Evolutionary conservation across 1,139 yeast species (phyloP).

Genomic region (Yamadazyma atmosphaerica): DNA sequence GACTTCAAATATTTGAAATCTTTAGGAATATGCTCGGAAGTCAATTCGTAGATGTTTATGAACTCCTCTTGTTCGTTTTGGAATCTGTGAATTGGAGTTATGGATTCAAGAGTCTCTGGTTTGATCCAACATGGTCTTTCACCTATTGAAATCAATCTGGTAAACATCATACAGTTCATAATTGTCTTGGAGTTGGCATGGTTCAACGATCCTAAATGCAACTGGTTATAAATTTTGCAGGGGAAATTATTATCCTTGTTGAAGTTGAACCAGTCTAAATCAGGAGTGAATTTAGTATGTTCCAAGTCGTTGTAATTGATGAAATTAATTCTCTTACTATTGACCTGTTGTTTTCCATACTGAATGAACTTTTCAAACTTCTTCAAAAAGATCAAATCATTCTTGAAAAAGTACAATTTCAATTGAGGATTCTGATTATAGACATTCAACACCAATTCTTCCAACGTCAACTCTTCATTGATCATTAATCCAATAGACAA

Average conservation of each 20-base stretch:
- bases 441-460: slow-evolving; percentile 23
- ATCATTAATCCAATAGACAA: slow-evolving; percentile 27
- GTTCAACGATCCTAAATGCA: slow-evolving; percentile 36
- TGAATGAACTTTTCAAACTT: slow-evolving; percentile 32
- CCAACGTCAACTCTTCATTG: slow-evolving; percentile 19
- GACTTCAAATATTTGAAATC: slow-evolving; percentile 23
- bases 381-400: slow-evolving; percentile 33
- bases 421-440: slow-evolving; percentile 16
- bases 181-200: slow-evolving; percentile 39
- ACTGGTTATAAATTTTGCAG: slow-evolving; percentile 27
- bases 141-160: slow-evolving; percentile 35
- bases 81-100: slow-evolving; percentile 26
- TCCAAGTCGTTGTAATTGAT: slow-evolving; percentile 13
- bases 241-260: slow-evolving; percentile 40
- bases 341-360: slow-evolving; percentile 8
- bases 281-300: slow-evolving; percentile 1
- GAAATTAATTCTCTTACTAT: slow-evolving; percentile 9
- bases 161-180: slow-evolving; percentile 23
- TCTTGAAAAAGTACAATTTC: slow-evolving; percentile 33
- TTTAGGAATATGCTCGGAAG: slow-evolving; percentile 15
- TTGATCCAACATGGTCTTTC: slow-evolving; percentile 39
- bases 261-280: slow-evolving; percentile 37
- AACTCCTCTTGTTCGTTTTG: slow-evolving; percentile 20
- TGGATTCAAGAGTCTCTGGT: slow-evolving; percentile 12
- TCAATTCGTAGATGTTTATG: slow-evolving; percentile 30